phyloP scores from a whole-genome alignment of 129 eudicot genomes.

The Helianthus annuus region HanXRQr2.0-SUNRISE NC_035437.2:3815346-3815845 shows the following conservation, averaged over 20 bases:
- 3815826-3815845: too few species aligned
- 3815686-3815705: constrained; percentile 39
- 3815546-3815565: constrained; percentile 26
- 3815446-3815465: constrained; percentile 59
- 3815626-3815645: constrained; percentile 44
- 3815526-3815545: constrained; percentile 30
- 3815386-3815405: constrained; percentile 83
- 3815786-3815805: neutral
- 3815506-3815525: constrained; percentile 7
- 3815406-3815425: constrained; percentile 85
- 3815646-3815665: constrained; percentile 33
- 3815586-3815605: constrained; percentile 29
- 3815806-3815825: too few species aligned
- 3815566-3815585: constrained; percentile 3
- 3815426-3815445: constrained; percentile 80
- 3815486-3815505: constrained; percentile 13
- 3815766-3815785: neutral
- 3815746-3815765: constrained; percentile 28
- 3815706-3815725: constrained; percentile 71
- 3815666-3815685: constrained; percentile 31
- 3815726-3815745: constrained; percentile 80
- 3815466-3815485: constrained; percentile 46
- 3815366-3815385: too few species aligned
- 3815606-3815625: constrained; percentile 32
- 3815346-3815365: too few species aligned